These are phyloP conservation scores for Vaccinium myrtillus DNA, from an alignment of 148 eudicot species.

Conservation along the genomic window DNA sequence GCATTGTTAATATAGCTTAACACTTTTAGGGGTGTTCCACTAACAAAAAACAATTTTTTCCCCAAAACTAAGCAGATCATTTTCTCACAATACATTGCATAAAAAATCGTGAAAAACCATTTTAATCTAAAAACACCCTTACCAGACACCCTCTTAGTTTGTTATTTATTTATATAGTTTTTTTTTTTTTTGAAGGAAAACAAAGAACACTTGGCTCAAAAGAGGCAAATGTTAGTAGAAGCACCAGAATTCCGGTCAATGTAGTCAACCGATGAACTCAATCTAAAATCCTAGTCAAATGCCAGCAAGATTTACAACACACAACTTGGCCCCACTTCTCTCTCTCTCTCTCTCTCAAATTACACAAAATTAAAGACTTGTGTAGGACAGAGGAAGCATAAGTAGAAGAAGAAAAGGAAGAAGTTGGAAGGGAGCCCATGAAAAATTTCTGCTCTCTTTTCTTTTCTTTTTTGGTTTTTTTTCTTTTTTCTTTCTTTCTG, in stretches of 20 bases:
- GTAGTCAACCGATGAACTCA: slow-evolving; percentile 75
- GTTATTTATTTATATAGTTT: too few species aligned
- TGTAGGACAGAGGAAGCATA: slow-evolving; percentile 12
- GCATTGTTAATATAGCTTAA: too few species aligned
- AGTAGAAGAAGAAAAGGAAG: slow-evolving; percentile 36
- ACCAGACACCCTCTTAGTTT: too few species aligned
- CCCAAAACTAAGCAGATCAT: too few species aligned
- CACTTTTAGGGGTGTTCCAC: too few species aligned
- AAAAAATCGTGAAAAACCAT: too few species aligned
- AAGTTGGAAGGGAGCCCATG: slow-evolving; percentile 60
- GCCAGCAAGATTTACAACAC: slow-evolving; percentile 18
- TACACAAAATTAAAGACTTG: neutral
- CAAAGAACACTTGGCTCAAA: slow-evolving; percentile 26
- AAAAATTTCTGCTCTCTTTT: slow-evolving; percentile 32
- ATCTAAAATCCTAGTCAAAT: slow-evolving; percentile 39
- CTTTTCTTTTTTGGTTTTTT: slow-evolving; percentile 19
- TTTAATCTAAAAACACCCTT: too few species aligned
- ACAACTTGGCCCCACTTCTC: neutral
- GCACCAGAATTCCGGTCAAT: slow-evolving; percentile 34
- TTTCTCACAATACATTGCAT: too few species aligned
- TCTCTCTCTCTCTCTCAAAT: neutral
- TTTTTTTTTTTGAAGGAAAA: neutral
- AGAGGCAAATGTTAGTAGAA: neutral
- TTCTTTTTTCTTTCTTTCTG: slow-evolving; percentile 16
- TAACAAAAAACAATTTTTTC: too few species aligned